Conservation (phyloP, 768 basidiomycete species). For the Hypholoma fasciculare region DNA sequence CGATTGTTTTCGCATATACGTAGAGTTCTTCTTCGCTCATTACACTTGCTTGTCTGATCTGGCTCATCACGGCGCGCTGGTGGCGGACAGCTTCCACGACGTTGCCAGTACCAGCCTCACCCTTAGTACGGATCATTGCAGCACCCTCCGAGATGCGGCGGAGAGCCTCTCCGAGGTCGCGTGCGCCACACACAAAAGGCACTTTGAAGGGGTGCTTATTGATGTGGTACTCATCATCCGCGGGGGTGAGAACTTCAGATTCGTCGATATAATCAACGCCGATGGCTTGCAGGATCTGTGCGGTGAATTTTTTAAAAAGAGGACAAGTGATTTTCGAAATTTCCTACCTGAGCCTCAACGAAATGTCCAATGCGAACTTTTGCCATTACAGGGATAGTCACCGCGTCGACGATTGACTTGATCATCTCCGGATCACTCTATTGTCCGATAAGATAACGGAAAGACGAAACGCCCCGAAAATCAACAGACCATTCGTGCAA, state of each 20-base stretch:
- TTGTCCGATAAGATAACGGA: conserved; percentile 17
- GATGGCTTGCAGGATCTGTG: conserved; percentile 88
- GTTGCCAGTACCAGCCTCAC: conserved; percentile 87
- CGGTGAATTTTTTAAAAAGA: no score
- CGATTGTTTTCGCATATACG: conserved; percentile 87
- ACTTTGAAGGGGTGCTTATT: conserved; percentile 96
- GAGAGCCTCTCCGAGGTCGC: conserved; percentile 93
- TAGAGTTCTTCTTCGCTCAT: conserved; percentile 97
- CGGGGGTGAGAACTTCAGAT: conserved; percentile 92
- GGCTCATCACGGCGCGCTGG: conserved; percentile 76
- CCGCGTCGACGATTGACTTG: conserved; percentile 92
- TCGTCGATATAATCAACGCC: conserved; percentile 98
- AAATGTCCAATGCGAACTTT: conserved; percentile 97
- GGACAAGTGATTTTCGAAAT: not conserved
- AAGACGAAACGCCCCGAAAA: not conserved
- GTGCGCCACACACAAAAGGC: conserved; percentile 95
- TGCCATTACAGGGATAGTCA: conserved; percentile 97
- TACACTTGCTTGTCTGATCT: conserved; percentile 81
- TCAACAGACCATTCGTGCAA: conserved; percentile 85
- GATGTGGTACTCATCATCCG: conserved; percentile 95
- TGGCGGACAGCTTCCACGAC: conserved; percentile 95
- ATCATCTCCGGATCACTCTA: conserved; percentile 97
- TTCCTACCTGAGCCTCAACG: conserved; percentile 86
- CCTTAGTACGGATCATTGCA: conserved; percentile 98
- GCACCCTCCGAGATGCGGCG: conserved; percentile 97